Base-by-base conservation (phyloP, 805 yeast species). In the Danielozyma ontarioensis region DNA sequence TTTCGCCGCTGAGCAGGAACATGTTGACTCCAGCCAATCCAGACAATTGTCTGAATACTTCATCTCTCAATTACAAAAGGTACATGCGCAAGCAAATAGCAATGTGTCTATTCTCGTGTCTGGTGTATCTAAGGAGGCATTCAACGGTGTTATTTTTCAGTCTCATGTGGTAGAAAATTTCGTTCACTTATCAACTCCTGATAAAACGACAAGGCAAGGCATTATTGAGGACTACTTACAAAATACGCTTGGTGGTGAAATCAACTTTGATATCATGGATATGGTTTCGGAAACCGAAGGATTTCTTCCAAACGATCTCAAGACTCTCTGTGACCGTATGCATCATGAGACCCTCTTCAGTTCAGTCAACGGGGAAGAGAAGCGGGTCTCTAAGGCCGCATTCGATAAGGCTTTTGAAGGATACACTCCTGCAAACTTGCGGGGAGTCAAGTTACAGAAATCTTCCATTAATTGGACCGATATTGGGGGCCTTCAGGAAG, bases 381-480 rank as follows among this genome's bases (percentile, higher is more conserved):
- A 16, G 17, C 16, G n/a, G 13, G 5, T 59, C 1, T 42, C 64
- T 2, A 68, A 41, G 48, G 46, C 4, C 44, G 48, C 76, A 34
- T 75, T 86, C 36, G 60, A 68, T 13, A 61, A 55, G 6, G 85
- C 95, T 0, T 50, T 83, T n/a, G 55, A 69, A 10, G 84, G 78
- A 1, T 90, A 73, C 45, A 74, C 78, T 1, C 96, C 97, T 0
- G 76, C 95, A 0, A 79, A 86, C 29, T 61, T 90, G 34, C 72
- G 96, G 33, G 95, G 95, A 0, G 95, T 87, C 5, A 86, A 87
- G 51, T 64, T 89, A 8, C 87, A 87, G 44, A 87, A 84, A 47
- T 78, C 90, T 0, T 59, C 77, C 1, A 75, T 79, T 1, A 72
- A 73, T 29, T 90, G 98, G 98, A 48, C 68, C 2, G 95, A 88